phyloP scores from a whole-genome alignment of 495 filamentous ascomycete species.

The Cenococcum geophilum region DNA sequence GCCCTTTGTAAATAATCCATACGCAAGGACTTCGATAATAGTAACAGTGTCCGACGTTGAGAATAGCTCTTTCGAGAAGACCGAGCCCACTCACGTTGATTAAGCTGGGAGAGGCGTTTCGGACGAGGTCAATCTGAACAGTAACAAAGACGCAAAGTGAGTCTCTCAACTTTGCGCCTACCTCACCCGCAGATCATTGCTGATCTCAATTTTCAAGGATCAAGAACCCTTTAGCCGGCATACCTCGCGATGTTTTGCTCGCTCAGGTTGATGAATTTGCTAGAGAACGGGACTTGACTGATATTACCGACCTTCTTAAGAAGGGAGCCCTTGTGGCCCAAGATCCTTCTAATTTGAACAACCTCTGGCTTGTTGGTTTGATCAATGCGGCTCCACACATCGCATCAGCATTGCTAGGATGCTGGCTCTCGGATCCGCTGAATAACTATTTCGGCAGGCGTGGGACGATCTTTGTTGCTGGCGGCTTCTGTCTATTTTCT shows the following conservation, averaged over 20 bases:
- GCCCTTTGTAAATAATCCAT: no score
- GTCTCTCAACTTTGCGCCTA: no score
- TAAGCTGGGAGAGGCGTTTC: no score
- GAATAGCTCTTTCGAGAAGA: no score
- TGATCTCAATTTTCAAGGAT: background rate
- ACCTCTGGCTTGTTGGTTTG: constrained; percentile 57
- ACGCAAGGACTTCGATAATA: no score
- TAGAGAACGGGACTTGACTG: constrained; percentile 40
- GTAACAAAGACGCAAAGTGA: no score
- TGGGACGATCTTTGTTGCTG: constrained; percentile 55
- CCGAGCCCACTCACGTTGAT: no score
- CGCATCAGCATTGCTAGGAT: constrained; percentile 45
- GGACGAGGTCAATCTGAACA: no score
- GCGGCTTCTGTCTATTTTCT: constrained; percentile 53
- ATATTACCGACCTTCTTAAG: constrained; percentile 42
- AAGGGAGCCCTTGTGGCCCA: constrained; percentile 53
- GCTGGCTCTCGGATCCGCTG: constrained; percentile 55
- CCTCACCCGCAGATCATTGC: no score
- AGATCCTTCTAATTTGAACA: constrained; percentile 39
- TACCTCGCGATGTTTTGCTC: constrained; percentile 46
- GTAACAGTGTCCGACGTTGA: no score
- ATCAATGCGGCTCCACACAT: constrained; percentile 53
- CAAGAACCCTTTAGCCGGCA: constrained; percentile 47
- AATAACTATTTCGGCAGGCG: constrained; percentile 54
- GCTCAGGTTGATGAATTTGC: constrained; percentile 49